Conservation (phyloP, 345 rosid genomes). For the Arabis hirsuta region DNA sequence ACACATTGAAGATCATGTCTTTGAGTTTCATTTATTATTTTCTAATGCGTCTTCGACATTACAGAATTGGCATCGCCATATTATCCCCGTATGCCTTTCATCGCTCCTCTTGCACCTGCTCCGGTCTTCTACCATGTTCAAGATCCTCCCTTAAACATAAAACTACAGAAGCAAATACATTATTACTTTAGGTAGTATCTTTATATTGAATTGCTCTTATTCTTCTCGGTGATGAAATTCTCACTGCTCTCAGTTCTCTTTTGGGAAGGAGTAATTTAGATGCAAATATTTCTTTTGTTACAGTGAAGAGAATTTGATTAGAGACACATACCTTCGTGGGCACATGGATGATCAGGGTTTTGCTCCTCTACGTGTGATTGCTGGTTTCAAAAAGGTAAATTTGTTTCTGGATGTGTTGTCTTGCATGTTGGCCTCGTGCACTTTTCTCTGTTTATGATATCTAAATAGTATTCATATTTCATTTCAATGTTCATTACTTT, state of each 20-base stretch:
- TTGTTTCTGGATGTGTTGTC: slow-evolving; percentile 22
- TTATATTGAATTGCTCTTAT: slow-evolving; percentile 6
- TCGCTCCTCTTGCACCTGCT: slow-evolving; percentile 47
- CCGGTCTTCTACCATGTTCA: slow-evolving; percentile 51
- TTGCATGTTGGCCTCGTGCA: slow-evolving; percentile 19
- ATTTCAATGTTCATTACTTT: neutral
- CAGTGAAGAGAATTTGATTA: slow-evolving; percentile 82
- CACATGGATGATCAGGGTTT: slow-evolving; percentile 93
- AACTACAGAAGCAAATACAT: slow-evolving; percentile 70
- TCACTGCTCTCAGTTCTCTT: slow-evolving; percentile 4
- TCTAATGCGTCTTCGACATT: slow-evolving; percentile 37
- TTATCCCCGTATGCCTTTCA: slow-evolving; percentile 60
- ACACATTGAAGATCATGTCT: slow-evolving; percentile 21
- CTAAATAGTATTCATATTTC: slow-evolving; percentile 7
- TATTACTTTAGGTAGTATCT: slow-evolving; percentile 80
- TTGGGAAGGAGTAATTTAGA: slow-evolving; percentile 24
- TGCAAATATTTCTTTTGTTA: slow-evolving; percentile 41
- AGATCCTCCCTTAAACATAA: slow-evolving; percentile 59
- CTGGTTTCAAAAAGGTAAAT: slow-evolving; percentile 80
- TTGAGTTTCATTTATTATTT: slow-evolving; percentile 12
- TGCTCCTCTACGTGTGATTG: slow-evolving; percentile 68
- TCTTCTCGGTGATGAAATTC: slow-evolving; percentile 2
- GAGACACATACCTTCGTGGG: slow-evolving; percentile 74
- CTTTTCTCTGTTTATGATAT: slow-evolving; percentile 20
- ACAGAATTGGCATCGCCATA: slow-evolving; percentile 62